phyloP scores from a whole-genome alignment of 768 basidiomycete species.

The Exsudoporus frostii region DNA sequence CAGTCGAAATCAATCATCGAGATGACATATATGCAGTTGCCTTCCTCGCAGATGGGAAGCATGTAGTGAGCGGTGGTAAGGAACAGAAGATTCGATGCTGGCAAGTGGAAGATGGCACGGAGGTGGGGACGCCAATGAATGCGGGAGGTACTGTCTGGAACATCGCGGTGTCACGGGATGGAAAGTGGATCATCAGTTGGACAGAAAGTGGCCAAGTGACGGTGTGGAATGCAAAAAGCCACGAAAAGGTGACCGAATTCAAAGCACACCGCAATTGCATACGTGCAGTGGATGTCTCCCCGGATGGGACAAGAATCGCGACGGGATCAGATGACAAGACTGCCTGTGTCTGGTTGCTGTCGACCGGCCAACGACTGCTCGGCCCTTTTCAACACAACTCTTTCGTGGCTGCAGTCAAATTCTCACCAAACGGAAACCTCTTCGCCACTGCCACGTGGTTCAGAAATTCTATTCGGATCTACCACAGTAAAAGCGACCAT shows the following conservation, averaged over 20 bases:
- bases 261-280: neutral
- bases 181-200: conserved; percentile 6
- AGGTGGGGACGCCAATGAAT: neutral
- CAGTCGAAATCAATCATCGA: neutral
- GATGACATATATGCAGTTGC: neutral
- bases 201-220: neutral
- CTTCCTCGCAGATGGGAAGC: neutral
- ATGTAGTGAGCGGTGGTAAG: neutral
- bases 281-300: neutral
- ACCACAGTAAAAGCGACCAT: neutral
- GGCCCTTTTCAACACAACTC: neutral
- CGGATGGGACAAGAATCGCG: neutral
- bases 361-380: neutral
- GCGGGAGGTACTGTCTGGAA: neutral
- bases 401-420: conserved; percentile 9
- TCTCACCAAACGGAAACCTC: conserved; percentile 2
- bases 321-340: neutral
- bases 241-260: neutral
- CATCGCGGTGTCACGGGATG: conserved; percentile 1
- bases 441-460: conserved; percentile 7
- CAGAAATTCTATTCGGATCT: neutral
- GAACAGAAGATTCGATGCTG: conserved; percentile 1
- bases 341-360: neutral
- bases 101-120: neutral
- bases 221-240: conserved; percentile 1